phyloP scores from a whole-genome alignment of 179 eudicot species.

The Nepenthes alata region DNA sequence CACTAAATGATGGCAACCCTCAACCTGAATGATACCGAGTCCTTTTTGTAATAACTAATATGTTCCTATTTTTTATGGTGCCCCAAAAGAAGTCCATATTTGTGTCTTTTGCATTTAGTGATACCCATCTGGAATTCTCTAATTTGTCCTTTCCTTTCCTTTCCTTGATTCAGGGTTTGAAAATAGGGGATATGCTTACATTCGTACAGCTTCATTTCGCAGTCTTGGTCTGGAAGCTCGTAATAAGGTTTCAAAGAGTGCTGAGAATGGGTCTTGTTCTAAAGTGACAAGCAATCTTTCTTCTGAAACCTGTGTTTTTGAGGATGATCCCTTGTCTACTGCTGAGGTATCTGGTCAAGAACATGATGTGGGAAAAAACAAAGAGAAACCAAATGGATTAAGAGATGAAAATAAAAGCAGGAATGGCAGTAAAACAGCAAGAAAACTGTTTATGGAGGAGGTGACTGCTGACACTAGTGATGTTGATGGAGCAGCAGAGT shows the following conservation, averaged over 20 bases:
- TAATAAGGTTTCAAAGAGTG: too few species aligned
- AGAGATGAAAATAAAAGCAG: conserved; percentile 22
- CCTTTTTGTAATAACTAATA: not conserved
- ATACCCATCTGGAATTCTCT: not conserved
- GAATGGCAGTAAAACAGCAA: conserved; percentile 34
- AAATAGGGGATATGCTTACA: conserved; percentile 25
- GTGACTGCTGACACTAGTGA: conserved; percentile 12
- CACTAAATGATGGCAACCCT: too few species aligned
- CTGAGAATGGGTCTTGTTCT: too few species aligned
- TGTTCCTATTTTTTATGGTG: too few species aligned
- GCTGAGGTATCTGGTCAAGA: conserved; percentile 11
- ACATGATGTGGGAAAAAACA: conserved; percentile 7
- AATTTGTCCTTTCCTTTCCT: not conserved
- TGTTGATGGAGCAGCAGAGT: conserved; percentile 13
- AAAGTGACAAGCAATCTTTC: too few species aligned
- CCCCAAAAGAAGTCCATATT: too few species aligned
- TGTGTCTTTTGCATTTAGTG: too few species aligned
- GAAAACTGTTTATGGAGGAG: conserved; percentile 49
- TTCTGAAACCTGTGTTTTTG: conserved; percentile 1
- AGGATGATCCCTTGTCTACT: conserved; percentile 10
- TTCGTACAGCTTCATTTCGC: too few species aligned
- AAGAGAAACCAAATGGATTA: conserved; percentile 13
- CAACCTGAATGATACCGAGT: too few species aligned
- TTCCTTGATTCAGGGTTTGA: conserved; percentile 21
- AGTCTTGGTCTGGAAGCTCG: too few species aligned